Percentiles rank a stretch among this genome's conserved stretches.
Conservation (phyloP, 331 rosid genomes). For the Quercus phellos region DNA sequence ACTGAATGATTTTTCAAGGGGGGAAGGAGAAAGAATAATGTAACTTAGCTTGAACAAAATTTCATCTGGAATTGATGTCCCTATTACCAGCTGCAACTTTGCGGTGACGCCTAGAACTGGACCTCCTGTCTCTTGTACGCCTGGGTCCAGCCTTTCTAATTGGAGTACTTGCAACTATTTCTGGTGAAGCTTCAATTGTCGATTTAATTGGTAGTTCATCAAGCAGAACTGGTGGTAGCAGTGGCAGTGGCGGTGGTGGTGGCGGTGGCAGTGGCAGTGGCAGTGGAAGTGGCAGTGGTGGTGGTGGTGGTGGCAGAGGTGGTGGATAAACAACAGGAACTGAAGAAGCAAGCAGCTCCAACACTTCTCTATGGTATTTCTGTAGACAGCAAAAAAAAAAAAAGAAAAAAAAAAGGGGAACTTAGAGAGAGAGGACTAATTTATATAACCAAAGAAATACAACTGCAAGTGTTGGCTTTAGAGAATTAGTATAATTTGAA, state of each 20-base stretch:
- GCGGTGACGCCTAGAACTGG: conserved; percentile 56
- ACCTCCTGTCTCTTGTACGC: conserved; percentile 50
- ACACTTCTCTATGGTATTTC: conserved; percentile 76
- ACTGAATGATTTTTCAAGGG: conserved; percentile 30
- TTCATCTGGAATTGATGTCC: conserved; percentile 29
- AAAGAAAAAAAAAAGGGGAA: background rate
- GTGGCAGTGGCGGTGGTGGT: conserved; percentile 20
- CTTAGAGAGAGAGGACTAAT: background rate
- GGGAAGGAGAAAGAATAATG: conserved; percentile 37
- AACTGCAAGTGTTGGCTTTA: background rate
- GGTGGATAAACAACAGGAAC: conserved; percentile 1
- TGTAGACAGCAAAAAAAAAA: conserved; percentile 20
- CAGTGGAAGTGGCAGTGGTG: conserved; percentile 39
- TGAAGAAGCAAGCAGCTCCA: conserved; percentile 40
- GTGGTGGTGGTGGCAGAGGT: conserved; percentile 28
- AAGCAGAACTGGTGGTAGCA: background rate
- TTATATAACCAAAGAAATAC: background rate
- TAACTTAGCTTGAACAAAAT: conserved; percentile 36
- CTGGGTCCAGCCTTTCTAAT: conserved; percentile 40
- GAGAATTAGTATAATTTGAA: background rate
- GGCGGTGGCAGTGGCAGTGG: conserved; percentile 36
- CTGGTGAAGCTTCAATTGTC: conserved; percentile 15
- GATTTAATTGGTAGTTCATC: conserved; percentile 23
- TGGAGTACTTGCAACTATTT: conserved; percentile 3
- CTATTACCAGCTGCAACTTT: conserved; percentile 46